phyloP scores from a whole-genome alignment of 164 flowering plant genomes.

The Chimonanthus praecox region DNA sequence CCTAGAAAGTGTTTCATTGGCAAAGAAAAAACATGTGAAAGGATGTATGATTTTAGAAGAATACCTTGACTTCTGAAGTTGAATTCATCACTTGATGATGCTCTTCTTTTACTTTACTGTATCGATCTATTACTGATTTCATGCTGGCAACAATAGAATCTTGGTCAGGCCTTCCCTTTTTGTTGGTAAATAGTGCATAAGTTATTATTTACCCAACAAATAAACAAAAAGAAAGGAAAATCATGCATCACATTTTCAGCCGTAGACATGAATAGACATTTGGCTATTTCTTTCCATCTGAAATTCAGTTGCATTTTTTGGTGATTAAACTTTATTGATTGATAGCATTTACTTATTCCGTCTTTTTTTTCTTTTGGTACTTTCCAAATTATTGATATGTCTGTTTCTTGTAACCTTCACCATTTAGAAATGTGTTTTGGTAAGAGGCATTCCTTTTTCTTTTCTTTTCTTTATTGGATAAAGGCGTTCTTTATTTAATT shows the following conservation, averaged over 20 bases:
- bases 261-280: neutral
- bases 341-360: too few species aligned
- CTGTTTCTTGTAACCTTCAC: too few species aligned
- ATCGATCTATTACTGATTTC: slow-evolving; percentile 67
- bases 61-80: slow-evolving; percentile 76
- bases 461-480: too few species aligned
- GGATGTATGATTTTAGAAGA: neutral
- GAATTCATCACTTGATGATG: slow-evolving; percentile 44
- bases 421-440: too few species aligned
- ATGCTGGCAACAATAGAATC: slow-evolving; percentile 37
- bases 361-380: too few species aligned
- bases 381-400: too few species aligned
- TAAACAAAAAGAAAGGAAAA: neutral
- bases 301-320: too few species aligned
- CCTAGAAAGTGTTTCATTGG: neutral
- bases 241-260: neutral
- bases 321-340: too few species aligned
- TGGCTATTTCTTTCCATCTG: too few species aligned
- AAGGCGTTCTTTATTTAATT: too few species aligned
- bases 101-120: slow-evolving; percentile 65
- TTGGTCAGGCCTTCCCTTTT: neutral
- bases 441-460: too few species aligned
- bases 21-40: too few species aligned
- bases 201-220: neutral
- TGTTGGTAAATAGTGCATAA: neutral